Base-by-base conservation (phyloP, 768 basidiomycete genomes). In the Candolleomyces efflorescens region DNA sequence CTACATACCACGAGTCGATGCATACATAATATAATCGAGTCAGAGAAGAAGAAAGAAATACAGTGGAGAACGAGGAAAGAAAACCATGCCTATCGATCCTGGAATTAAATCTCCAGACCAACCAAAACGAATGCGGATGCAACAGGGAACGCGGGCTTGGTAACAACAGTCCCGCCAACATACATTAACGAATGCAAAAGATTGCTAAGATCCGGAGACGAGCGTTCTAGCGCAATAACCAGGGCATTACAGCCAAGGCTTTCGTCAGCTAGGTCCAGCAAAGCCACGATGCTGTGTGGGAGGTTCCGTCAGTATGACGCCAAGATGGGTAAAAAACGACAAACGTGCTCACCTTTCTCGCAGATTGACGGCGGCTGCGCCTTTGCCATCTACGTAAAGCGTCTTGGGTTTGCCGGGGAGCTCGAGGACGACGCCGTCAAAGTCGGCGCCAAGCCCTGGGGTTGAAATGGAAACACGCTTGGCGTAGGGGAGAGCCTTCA, bases 121-220 rank as follows among this genome's bases (percentile, higher is more conserved):
- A 95, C 89, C 47, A 94, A 84, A 37, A 95, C 82, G 68, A 86
- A 92, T 17, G 86, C 83, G 26, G 87, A 80, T 66, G 91, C 83
- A 57, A 87, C 83, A 65, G 84, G 77, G 78, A 89, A 90, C 23
- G 83, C 84, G 55, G 90, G 89, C 67, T 84, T 87, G 54, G 91
- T 90, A 53, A 95, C 86, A 54, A 95, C 87, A 51, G 81, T 83
- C 55, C 90, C 93, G 61, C 92, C 92, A 53, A 94, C 90, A 72
- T 95, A 95, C 90, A 95, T 91, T 61, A 95, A 79, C 51, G 93
- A 89, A 67, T 95, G 94, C 38, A 95, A 76, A 56, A 94, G 76
- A 65, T 85, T 83, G 63, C 87, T 82, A 55, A 94, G 78, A 55
- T 80, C 82, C 17, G 84, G 81, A 43, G 85, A 88, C 0, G 85